These are phyloP conservation scores for Boletus sp. DNA, from an alignment of 1,284 basidiomycete species.

Conservation along the genomic window DNA sequence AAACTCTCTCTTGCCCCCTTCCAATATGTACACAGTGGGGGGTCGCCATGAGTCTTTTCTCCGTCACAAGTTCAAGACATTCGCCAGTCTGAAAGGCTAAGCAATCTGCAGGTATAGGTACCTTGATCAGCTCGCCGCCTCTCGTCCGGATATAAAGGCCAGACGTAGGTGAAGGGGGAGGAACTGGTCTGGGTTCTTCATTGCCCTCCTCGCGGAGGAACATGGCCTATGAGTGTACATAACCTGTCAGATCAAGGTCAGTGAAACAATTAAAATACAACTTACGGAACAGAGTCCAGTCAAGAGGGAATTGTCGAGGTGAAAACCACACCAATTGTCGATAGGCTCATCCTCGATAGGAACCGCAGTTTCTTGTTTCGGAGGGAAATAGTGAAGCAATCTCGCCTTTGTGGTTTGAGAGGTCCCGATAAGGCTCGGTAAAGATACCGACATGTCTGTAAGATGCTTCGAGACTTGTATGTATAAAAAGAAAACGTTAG, in stretches of 20 bases:
- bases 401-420: conserved; percentile 80
- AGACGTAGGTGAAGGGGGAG: conserved; percentile 67
- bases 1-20: conserved; percentile 48
- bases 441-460: conserved; percentile 57
- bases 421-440: conserved; percentile 57
- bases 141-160: conserved; percentile 89
- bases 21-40: conserved; percentile 87
- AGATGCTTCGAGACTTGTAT: conserved; percentile 57
- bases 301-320: conserved; percentile 81
- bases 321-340: conserved; percentile 82
- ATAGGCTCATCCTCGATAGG: conserved; percentile 55
- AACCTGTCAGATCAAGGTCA: neutral
- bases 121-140: conserved; percentile 70
- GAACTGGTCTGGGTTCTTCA: conserved; percentile 46
- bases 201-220: conserved; percentile 53
- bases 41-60: conserved; percentile 73
- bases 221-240: conserved; percentile 59
- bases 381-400: conserved; percentile 88
- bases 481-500: conserved; percentile 1
- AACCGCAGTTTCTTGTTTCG: conserved; percentile 39
- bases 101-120: conserved; percentile 76
- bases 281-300: conserved; percentile 85
- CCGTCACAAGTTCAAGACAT: conserved; percentile 83
- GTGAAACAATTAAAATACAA: conserved; percentile 1
- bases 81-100: conserved; percentile 93